Conservation (phyloP, 306 rosid species). For the Rosa rugosa region DNA sequence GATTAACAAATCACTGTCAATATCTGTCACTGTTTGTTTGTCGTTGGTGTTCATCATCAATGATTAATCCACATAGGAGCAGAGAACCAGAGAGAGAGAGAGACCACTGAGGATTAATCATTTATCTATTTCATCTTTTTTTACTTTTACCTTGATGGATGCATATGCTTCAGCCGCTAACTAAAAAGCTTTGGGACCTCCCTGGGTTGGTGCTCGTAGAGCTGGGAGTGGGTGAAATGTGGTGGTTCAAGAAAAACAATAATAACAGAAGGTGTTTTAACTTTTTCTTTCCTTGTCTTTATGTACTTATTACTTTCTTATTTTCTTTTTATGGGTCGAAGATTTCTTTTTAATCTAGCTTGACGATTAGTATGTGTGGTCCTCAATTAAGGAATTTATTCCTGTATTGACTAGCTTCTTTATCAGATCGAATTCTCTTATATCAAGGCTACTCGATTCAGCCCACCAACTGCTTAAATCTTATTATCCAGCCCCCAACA, state of each 20-base stretch:
- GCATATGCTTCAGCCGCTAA: background rate
- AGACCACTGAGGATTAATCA: background rate
- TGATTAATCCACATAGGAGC: constrained; percentile 17
- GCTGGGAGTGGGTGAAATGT: background rate
- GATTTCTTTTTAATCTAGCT: background rate
- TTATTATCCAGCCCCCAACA: background rate
- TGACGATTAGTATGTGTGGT: constrained; percentile 2
- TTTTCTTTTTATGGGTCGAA: background rate
- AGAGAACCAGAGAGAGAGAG: background rate
- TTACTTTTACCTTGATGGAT: background rate
- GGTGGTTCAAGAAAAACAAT: background rate
- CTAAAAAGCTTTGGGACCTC: constrained; percentile 1
- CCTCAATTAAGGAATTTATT: constrained; percentile 1
- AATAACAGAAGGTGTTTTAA: background rate
- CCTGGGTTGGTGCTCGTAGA: background rate
- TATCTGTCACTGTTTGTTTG: constrained; percentile 19
- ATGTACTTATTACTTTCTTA: background rate
- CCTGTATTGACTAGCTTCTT: background rate
- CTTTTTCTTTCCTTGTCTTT: background rate
- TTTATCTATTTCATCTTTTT: background rate
- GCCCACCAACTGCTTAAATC: background rate
- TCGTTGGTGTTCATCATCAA: constrained; percentile 21
- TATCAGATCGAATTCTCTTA: background rate
- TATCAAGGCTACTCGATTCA: background rate
- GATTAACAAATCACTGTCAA: background rate